These are phyloP conservation scores for Paragyromitra xinjiangensis DNA, from an alignment of 495 filamentous ascomycete genomes.

Conservation along the genomic window DNA sequence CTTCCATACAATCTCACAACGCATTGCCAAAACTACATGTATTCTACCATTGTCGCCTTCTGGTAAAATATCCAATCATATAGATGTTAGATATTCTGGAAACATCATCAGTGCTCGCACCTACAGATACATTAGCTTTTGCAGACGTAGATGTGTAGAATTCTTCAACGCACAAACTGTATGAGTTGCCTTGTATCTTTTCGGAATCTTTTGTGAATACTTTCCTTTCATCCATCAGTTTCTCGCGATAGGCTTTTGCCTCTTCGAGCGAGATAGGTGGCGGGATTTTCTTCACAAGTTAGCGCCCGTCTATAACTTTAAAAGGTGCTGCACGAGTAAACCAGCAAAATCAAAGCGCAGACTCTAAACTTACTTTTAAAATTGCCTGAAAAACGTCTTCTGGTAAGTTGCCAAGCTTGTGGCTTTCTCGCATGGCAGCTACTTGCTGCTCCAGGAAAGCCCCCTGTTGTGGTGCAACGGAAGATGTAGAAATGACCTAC, in stretches of 20 bases:
- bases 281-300: slow-evolving; percentile 17
- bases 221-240: slow-evolving; percentile 63
- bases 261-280: slow-evolving; percentile 59
- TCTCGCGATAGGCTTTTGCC: slow-evolving; percentile 60
- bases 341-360: not conserved
- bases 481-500: slow-evolving; percentile 58
- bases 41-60: not conserved
- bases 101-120: not conserved
- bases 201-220: not conserved
- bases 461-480: slow-evolving; percentile 62
- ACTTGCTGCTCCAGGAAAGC: slow-evolving; percentile 57
- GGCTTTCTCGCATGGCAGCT: slow-evolving; percentile 28
- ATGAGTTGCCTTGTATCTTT: not conserved
- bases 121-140: slow-evolving; percentile 7
- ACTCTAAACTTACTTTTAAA: slow-evolving; percentile 4
- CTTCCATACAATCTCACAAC: not conserved
- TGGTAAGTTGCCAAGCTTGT: slow-evolving; percentile 53
- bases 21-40: not conserved
- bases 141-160: not conserved
- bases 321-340: not conserved
- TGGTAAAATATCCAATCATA: not conserved
- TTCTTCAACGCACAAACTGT: not conserved
- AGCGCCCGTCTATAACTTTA: not conserved
- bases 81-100: not conserved
- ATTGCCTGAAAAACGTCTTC: slow-evolving; percentile 58